phyloP scores from a whole-genome alignment of 371 early-diverging fungal genomes.

The Dichotomocladium elegans region DNA sequence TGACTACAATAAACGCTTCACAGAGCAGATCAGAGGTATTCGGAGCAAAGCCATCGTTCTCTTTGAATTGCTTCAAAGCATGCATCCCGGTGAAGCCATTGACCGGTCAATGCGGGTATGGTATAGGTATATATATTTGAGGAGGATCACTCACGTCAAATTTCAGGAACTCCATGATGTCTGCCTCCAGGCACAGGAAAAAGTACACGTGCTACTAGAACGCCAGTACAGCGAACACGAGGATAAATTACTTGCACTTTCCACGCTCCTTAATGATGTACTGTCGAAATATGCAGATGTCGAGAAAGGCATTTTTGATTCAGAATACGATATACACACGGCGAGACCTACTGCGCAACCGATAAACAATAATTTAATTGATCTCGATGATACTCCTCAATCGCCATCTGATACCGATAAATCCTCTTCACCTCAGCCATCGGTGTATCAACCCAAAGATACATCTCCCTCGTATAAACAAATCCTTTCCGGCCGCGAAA shows the following conservation, averaged over 20 bases:
- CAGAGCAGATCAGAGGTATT: constrained; percentile 78
- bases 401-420: constrained; percentile 1
- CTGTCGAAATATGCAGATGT: constrained; percentile 73
- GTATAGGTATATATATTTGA: background rate
- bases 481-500: no score
- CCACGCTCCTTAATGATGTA: constrained; percentile 79
- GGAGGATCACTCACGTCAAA: background rate
- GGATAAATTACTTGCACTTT: constrained; percentile 55
- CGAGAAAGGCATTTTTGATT: constrained; percentile 53
- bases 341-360: background rate
- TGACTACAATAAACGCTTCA: constrained; percentile 81
- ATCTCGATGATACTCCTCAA: constrained; percentile 51
- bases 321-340: constrained; percentile 32
- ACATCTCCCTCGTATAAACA: no score
- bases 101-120: constrained; percentile 41
- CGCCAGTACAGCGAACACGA: constrained; percentile 26
- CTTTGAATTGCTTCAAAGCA: constrained; percentile 71
- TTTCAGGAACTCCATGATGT: constrained; percentile 44
- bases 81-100: constrained; percentile 61
- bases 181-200: constrained; percentile 32
- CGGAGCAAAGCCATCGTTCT: constrained; percentile 75
- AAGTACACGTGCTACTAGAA: constrained; percentile 69
- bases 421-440: background rate
- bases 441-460: no score
- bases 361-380: constrained; percentile 49